Evolutionary conservation across 148 eudicot species (phyloP).

Genomic region (Nepenthes mirabilis): DNA sequence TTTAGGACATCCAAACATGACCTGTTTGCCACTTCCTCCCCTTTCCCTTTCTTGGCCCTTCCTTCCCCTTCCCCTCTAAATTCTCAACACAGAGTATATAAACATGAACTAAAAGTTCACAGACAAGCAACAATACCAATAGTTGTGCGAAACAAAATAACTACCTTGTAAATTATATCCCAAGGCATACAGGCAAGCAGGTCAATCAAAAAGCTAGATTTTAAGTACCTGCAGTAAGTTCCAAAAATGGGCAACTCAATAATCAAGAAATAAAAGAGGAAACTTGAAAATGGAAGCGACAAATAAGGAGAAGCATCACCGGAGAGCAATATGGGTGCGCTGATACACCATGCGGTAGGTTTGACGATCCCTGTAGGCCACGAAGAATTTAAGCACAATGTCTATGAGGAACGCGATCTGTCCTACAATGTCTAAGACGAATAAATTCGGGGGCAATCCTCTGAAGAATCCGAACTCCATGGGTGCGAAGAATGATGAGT

Average conservation of each 20-base stretch:
- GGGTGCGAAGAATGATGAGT: conserved; percentile 85
- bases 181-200: conserved; percentile 85
- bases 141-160: neutral
- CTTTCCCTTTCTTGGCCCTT: too few species aligned
- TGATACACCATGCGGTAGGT: conserved; percentile 61
- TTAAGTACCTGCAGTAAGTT: conserved; percentile 52
- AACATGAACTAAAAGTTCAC: too few species aligned
- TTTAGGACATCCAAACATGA: too few species aligned
- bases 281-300: neutral
- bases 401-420: conserved; percentile 78
- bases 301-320: conserved; percentile 27
- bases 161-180: conserved; percentile 85
- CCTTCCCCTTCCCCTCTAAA: too few species aligned
- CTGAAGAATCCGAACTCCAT: conserved; percentile 93
- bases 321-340: conserved; percentile 51
- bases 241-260: neutral
- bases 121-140: too few species aligned
- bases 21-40: too few species aligned
- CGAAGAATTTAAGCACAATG: conserved; percentile 68
- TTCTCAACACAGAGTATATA: too few species aligned
- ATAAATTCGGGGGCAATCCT: conserved; percentile 65
- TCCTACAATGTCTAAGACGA: conserved; percentile 66
- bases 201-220: conserved; percentile 65
- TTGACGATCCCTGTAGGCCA: conserved; percentile 68
- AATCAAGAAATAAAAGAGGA: neutral